Evolutionary conservation across 2,329 filamentous ascomycete genomes (phyloP).

Genomic region (Aureobasidium sp.): DNA sequence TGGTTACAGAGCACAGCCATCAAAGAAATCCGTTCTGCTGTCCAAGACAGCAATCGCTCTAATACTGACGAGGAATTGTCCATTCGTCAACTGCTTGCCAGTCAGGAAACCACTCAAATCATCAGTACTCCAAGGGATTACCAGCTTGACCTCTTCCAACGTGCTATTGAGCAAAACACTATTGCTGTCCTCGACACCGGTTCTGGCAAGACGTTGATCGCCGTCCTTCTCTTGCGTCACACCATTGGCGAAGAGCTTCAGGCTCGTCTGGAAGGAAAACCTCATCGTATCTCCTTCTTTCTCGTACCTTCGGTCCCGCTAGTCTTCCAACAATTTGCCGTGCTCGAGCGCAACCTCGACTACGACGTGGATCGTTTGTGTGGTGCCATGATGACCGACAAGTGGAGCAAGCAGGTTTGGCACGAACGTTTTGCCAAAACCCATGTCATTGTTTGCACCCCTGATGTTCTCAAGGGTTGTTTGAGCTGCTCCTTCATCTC

Average conservation of each 20-base stretch:
- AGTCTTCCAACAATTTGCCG: conserved; percentile 80
- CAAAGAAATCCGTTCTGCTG: conserved; percentile 34
- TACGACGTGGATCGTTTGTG: conserved; percentile 67
- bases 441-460: conserved; percentile 88
- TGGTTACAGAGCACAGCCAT: conserved; percentile 41
- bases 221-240: conserved; percentile 73
- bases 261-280: conserved; percentile 53
- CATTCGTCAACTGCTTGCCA: conserved; percentile 47
- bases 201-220: conserved; percentile 94
- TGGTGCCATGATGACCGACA: conserved; percentile 58
- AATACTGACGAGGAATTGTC: conserved; percentile 44
- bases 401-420: conserved; percentile 58
- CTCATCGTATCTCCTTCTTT: conserved; percentile 71
- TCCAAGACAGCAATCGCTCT: conserved; percentile 29
- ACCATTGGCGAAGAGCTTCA: conserved; percentile 71
- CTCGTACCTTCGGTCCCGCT: conserved; percentile 80
- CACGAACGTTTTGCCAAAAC: conserved; percentile 52
- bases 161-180: conserved; percentile 74
- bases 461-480: conserved; percentile 74
- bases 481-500: conserved; percentile 70
- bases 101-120: conserved; percentile 49
- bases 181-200: conserved; percentile 95
- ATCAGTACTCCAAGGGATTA: conserved; percentile 81
- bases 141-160: conserved; percentile 84
- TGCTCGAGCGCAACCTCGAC: conserved; percentile 74